phyloP scores from a whole-genome alignment of 2,329 filamentous ascomycete species.

The Truncatella angustata region DNA sequence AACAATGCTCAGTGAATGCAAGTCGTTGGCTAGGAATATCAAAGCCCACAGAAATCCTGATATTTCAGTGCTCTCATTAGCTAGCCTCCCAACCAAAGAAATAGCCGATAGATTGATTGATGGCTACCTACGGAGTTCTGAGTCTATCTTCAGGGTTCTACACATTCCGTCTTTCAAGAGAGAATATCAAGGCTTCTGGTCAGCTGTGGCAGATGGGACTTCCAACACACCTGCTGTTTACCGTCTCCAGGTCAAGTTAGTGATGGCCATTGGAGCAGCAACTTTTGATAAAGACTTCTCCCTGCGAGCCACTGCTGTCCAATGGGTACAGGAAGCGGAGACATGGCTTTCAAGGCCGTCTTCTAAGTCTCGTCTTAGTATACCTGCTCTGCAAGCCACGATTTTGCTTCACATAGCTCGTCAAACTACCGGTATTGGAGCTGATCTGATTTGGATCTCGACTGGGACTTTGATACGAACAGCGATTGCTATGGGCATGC shows the following conservation, averaged over 20 bases:
- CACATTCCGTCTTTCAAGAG: slow-evolving; percentile 49
- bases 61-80: slow-evolving; percentile 43
- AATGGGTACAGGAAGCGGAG: slow-evolving; percentile 58
- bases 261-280: slow-evolving; percentile 55
- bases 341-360: slow-evolving; percentile 52
- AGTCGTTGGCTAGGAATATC: slow-evolving; percentile 49
- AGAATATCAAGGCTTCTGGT: slow-evolving; percentile 52
- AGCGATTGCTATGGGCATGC: slow-evolving; percentile 50
- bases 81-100: slow-evolving; percentile 44
- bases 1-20: slow-evolving; percentile 45
- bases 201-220: slow-evolving; percentile 11
- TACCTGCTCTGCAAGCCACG: slow-evolving; percentile 49
- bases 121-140: slow-evolving; percentile 46
- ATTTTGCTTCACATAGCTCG: slow-evolving; percentile 43
- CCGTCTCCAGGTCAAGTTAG: slow-evolving; percentile 56
- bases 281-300: slow-evolving; percentile 50
- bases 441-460: slow-evolving; percentile 47
- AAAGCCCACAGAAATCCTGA: slow-evolving; percentile 45
- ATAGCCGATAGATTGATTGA: slow-evolving; percentile 46
- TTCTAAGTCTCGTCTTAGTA: slow-evolving; percentile 48
- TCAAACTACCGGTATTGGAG: slow-evolving; percentile 36
- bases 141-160: slow-evolving; percentile 47
- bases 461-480: slow-evolving; percentile 41
- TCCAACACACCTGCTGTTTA: too few relatives aligned
- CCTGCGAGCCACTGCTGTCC: slow-evolving; percentile 45